Percentiles rank a stretch among this genome's conserved stretches.
phyloP scores from a whole-genome alignment of 2,329 filamentous ascomycete species.

The Venturia asperata region DNA sequence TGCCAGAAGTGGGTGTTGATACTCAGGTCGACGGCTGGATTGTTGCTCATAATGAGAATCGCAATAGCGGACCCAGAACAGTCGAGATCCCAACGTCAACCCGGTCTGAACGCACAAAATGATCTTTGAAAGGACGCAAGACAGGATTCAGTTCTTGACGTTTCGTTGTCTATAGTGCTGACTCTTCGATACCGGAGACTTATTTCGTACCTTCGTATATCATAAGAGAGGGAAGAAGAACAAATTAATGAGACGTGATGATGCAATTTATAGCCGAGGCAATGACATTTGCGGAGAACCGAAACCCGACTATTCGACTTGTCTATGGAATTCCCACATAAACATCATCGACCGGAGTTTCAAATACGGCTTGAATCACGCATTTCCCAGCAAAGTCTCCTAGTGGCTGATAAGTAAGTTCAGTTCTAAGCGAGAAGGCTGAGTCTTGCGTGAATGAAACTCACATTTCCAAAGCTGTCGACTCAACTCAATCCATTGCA shows the following conservation, averaged over 20 bases:
- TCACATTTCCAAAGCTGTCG: background rate
- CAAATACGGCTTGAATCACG: background rate
- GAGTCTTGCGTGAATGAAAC: background rate
- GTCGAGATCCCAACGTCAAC: too few relatives aligned
- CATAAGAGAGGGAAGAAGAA: background rate
- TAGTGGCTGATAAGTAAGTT: background rate
- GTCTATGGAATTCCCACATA: background rate
- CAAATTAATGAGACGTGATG: background rate
- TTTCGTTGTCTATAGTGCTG: too few relatives aligned
- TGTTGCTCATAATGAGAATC: too few relatives aligned
- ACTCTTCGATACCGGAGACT: too few relatives aligned
- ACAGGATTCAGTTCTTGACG: too few relatives aligned
- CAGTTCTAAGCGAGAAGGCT: background rate
- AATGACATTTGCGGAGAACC: background rate
- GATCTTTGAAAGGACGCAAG: too few relatives aligned
- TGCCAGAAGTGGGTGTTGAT: too few relatives aligned
- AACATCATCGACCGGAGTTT: background rate
- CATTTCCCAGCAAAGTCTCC: background rate
- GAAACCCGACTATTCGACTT: background rate
- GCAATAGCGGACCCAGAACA: too few relatives aligned
- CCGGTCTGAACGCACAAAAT: too few relatives aligned
- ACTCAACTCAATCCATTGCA: background rate
- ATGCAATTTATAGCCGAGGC: constrained; percentile 3
- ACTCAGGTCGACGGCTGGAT: too few relatives aligned
- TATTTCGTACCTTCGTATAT: background rate